Conservation (phyloP, 2,329 filamentous ascomycete genomes). For the Sclerotinia sclerotiorum region DNA sequence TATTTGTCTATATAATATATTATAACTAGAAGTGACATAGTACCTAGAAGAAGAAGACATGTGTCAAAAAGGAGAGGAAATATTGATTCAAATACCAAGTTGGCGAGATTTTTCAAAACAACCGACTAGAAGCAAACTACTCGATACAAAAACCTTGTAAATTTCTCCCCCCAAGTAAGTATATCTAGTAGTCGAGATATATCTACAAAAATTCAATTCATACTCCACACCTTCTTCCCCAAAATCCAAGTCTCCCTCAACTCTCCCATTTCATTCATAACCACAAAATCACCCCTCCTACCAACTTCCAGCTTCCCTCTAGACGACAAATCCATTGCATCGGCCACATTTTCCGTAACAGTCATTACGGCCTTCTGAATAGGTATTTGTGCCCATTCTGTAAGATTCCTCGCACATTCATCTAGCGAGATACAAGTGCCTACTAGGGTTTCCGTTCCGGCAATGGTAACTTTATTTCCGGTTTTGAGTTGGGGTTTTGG, state of each 20-base stretch:
- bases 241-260: conserved; percentile 36
- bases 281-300: conserved; percentile 37
- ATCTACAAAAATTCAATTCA: neutral
- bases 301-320: conserved; percentile 34
- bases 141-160: neutral
- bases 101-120: no score
- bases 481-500: conserved; percentile 49
- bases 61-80: neutral
- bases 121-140: neutral
- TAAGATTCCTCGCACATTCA: conserved; percentile 48
- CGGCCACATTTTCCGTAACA: conserved; percentile 38
- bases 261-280: conserved; percentile 30
- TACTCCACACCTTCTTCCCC: conserved; percentile 30
- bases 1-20: no score
- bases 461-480: conserved; percentile 51
- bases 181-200: neutral
- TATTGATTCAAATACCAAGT: neutral
- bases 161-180: neutral
- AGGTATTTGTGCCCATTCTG: conserved; percentile 33
- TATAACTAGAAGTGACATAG: no score
- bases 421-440: conserved; percentile 53
- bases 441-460: conserved; percentile 53
- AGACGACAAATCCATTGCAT: conserved; percentile 33
- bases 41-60: neutral
- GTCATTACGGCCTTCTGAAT: conserved; percentile 36